Evolutionary conservation across 306 rosid genomes (phyloP).

Genomic region (Albizia julibrissin): DNA sequence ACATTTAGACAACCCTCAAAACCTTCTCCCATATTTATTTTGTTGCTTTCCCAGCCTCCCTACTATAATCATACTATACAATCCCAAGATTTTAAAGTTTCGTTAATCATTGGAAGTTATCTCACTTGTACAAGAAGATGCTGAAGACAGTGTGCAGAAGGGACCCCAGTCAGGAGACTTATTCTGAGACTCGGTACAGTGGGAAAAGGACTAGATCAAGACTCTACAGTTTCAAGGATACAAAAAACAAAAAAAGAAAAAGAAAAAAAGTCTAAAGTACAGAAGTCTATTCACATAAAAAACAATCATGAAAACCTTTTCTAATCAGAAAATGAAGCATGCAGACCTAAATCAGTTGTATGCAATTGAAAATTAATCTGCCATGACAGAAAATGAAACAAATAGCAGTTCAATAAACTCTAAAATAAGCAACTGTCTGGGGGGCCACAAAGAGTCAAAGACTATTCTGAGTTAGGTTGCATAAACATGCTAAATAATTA

Average conservation of each 20-base stretch:
- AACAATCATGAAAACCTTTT: neutral
- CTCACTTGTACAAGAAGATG: neutral
- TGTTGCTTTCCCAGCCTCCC: neutral
- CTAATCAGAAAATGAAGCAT: neutral
- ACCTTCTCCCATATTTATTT: neutral
- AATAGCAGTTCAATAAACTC: neutral
- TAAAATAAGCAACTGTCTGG: neutral
- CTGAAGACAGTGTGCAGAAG: neutral
- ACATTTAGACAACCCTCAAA: neutral
- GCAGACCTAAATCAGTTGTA: neutral
- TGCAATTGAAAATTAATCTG: neutral
- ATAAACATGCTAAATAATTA: neutral
- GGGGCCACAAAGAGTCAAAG: neutral
- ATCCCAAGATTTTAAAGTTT: conserved; percentile 1
- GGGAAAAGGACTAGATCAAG: conserved; percentile 16
- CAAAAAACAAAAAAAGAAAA: neutral
- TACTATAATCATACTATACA: conserved; percentile 6
- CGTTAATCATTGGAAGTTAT: neutral
- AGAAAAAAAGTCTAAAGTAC: neutral
- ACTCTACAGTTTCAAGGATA: neutral
- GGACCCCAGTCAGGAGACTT: neutral
- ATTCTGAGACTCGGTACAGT: neutral
- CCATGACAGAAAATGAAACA: neutral
- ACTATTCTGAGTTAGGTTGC: conserved; percentile 2
- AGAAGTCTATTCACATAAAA: neutral